phyloP scores from a whole-genome alignment of 495 filamentous ascomycete genomes.

The Podospora pseudocomata region DNA sequence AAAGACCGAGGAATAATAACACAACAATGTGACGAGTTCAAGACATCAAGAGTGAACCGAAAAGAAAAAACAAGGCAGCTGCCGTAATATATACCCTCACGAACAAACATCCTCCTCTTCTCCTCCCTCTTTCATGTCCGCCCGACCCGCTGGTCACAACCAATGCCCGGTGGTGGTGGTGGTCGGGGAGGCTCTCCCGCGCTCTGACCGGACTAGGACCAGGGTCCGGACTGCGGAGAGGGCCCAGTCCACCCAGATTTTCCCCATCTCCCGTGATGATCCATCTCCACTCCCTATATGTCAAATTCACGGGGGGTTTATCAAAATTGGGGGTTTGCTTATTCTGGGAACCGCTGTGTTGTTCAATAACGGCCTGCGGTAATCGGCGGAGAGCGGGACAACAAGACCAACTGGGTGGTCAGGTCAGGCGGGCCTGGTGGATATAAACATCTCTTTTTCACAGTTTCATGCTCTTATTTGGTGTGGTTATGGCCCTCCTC shows the following conservation, averaged over 20 bases:
- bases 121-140: not conserved
- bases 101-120: not conserved
- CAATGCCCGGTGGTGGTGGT: not conserved
- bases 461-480: not conserved
- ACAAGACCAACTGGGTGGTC: not conserved
- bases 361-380: not conserved
- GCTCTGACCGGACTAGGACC: constrained; percentile 1
- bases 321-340: not conserved
- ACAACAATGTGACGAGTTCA: not conserved
- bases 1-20: not conserved
- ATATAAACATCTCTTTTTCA: not conserved
- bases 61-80: not conserved
- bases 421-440: not conserved
- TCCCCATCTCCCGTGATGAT: constrained; percentile 10
- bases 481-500: not conserved
- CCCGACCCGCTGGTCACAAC: not conserved
- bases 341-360: not conserved
- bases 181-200: not conserved
- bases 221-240: constrained; percentile 1
- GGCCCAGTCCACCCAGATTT: constrained; percentile 3
- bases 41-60: not conserved
- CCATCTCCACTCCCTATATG: not conserved
- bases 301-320: not conserved
- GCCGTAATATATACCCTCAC: not conserved
- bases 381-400: not conserved